Evolutionary conservation across 75 land plant genomes (phyloP).

Genomic region (Isoetes taiwanensis): DNA sequence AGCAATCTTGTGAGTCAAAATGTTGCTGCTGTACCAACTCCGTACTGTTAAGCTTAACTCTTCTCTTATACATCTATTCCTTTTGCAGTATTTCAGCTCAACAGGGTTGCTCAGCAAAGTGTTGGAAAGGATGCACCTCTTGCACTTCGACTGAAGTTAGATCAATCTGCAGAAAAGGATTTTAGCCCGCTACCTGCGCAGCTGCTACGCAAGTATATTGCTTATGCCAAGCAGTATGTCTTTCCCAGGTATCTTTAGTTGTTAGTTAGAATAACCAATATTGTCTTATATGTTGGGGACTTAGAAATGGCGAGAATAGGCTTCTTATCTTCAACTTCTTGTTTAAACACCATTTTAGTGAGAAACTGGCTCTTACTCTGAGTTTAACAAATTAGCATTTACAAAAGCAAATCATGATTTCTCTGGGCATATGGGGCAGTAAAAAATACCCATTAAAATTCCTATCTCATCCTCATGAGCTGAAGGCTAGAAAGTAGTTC

Average conservation of each 20-base stretch:
- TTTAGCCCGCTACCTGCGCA: constrained; percentile 70
- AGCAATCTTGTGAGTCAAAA: constrained; percentile 32
- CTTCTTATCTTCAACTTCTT: no score
- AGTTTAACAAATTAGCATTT: no score
- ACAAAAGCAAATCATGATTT: no score
- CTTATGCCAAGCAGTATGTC: constrained; percentile 81
- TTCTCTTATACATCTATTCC: not conserved
- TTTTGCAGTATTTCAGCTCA: constrained; percentile 14
- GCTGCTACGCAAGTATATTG: constrained; percentile 83
- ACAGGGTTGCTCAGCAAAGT: constrained; percentile 17
- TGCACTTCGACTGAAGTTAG: constrained; percentile 51
- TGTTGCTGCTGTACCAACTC: not conserved
- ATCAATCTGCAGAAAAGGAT: constrained; percentile 43
- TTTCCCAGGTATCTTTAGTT: constrained; percentile 55
- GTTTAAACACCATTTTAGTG: no score
- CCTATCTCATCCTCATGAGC: no score
- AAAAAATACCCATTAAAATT: no score
- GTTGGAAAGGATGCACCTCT: constrained; percentile 26
- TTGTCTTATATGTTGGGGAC: no score
- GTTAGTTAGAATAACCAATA: not conserved
- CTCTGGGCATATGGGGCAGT: no score
- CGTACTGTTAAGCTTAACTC: not conserved
- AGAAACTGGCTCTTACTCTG: no score
- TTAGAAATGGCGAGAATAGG: no score
- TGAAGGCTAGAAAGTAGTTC: no score